Conservation (phyloP, 2,329 filamentous ascomycete species). For the Daldinia eschscholtzii region DNA sequence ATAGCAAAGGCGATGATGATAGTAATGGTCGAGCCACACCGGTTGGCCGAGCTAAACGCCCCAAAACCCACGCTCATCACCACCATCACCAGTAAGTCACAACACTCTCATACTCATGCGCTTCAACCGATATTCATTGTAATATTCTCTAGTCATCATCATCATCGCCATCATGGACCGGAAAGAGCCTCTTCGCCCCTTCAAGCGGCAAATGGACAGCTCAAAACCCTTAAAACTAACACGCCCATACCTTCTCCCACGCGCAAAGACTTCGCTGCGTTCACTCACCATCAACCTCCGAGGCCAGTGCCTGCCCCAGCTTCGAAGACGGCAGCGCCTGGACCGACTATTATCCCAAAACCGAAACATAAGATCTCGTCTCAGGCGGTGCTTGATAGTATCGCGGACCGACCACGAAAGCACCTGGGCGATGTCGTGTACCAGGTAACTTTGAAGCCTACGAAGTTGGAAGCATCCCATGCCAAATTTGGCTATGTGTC, state of each 20-base stretch:
- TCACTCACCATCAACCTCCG: conserved; percentile 63
- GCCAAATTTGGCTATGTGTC: conserved; percentile 62
- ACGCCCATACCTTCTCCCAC: conserved; percentile 62
- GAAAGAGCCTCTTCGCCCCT: conserved; percentile 62
- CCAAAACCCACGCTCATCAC: conserved; percentile 73
- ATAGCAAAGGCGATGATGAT: conserved; percentile 74
- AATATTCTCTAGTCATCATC: conserved; percentile 55
- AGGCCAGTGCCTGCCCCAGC: conserved; percentile 55
- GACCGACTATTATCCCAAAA: conserved; percentile 64
- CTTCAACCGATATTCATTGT: conserved; percentile 45
- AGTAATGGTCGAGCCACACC: conserved; percentile 73
- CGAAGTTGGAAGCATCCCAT: conserved; percentile 60
- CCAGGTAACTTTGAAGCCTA: conserved; percentile 72
- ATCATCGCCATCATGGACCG: conserved; percentile 70
- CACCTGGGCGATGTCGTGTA: conserved; percentile 91
- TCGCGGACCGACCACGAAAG: conserved; percentile 76
- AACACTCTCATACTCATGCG: conserved; percentile 22
- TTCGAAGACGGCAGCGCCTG: conserved; percentile 52
- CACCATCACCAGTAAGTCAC: conserved; percentile 76
- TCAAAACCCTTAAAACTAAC: conserved; percentile 64
- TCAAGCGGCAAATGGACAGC: conserved; percentile 57
- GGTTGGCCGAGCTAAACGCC: conserved; percentile 69
- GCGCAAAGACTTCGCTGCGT: conserved; percentile 55
- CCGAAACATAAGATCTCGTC: conserved; percentile 76
- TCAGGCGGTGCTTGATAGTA: conserved; percentile 77